A percentile compares a stretch with the other conserved stretches of the same genome.
phyloP scores from a whole-genome alignment of 176 grass and related monocot genomes.

The Phragmites australis region DNA sequence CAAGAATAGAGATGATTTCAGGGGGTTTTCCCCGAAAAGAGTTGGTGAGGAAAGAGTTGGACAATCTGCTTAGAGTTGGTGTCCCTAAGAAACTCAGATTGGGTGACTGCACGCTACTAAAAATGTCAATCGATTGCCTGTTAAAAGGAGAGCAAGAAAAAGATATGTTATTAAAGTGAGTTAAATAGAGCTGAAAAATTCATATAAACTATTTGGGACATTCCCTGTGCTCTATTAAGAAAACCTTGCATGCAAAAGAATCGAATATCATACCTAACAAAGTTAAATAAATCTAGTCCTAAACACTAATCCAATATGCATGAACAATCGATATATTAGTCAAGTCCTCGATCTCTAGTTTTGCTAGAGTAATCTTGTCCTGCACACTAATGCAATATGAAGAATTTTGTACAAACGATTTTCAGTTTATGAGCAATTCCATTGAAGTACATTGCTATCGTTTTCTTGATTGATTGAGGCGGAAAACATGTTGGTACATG shows the following conservation, averaged over 20 bases:
- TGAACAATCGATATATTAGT: neutral
- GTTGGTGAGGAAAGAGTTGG: conserved; percentile 67
- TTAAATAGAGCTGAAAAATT: neutral
- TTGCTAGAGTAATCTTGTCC: no score
- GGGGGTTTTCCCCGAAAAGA: conserved; percentile 76
- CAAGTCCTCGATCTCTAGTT: no score
- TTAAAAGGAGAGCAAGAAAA: neutral
- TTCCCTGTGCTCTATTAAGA: neutral
- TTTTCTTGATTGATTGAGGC: no score
- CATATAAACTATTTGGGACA: neutral
- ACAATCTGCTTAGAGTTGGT: conserved; percentile 71
- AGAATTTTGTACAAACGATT: no score
- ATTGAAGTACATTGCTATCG: no score
- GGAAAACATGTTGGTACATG: no score
- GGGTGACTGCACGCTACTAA: conserved; percentile 66
- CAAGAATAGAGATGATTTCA: conserved; percentile 57
- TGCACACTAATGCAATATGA: no score
- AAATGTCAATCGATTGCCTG: conserved; percentile 96
- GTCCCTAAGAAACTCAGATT: conserved; percentile 74
- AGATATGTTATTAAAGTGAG: neutral
- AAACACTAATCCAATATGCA: neutral
- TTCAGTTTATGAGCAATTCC: no score
- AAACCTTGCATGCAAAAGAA: neutral
- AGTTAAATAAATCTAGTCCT: neutral
- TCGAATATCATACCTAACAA: neutral